phyloP scores from a whole-genome alignment of 495 filamentous ascomycete species.

The Poronia punctata region DNA sequence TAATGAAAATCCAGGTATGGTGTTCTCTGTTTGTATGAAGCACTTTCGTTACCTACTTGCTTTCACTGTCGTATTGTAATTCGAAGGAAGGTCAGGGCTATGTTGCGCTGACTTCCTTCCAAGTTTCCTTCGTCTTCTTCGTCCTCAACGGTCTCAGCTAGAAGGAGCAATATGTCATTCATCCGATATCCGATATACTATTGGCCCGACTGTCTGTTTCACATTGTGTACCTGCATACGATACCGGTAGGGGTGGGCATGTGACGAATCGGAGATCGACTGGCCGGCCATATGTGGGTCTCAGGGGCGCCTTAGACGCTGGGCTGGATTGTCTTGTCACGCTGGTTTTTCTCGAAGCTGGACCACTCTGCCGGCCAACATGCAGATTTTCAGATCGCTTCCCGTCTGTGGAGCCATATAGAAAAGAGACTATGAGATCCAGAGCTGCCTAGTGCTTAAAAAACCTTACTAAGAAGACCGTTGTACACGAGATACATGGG shows the following conservation, averaged over 20 bases:
- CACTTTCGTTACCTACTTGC: no score
- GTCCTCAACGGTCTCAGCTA: no score
- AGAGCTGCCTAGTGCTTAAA: no score
- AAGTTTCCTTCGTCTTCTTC: no score
- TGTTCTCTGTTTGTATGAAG: no score
- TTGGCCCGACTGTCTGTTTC: constrained; percentile 23
- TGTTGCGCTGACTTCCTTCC: no score
- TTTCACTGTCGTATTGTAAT: no score
- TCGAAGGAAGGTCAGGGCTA: no score
- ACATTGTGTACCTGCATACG: constrained; percentile 29
- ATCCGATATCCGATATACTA: no score
- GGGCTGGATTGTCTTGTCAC: constrained; percentile 7
- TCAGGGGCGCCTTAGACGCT: constrained; percentile 13
- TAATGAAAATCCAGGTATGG: no score
- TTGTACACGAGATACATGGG: neutral
- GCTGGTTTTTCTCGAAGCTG: constrained; percentile 11
- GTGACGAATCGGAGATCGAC: neutral
- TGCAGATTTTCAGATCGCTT: neutral
- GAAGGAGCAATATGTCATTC: no score
- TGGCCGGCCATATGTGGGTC: constrained; percentile 15
- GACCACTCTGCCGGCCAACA: constrained; percentile 1
- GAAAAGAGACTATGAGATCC: no score
- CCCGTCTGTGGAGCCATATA: neutral
- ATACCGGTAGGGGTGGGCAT: constrained; percentile 16
- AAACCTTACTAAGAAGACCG: neutral